A percentile compares a stretch with the other conserved stretches of the same genome.
Conservation (phyloP, 2,329 filamentous ascomycete genomes). For the Ceratocystis destructans region DNA sequence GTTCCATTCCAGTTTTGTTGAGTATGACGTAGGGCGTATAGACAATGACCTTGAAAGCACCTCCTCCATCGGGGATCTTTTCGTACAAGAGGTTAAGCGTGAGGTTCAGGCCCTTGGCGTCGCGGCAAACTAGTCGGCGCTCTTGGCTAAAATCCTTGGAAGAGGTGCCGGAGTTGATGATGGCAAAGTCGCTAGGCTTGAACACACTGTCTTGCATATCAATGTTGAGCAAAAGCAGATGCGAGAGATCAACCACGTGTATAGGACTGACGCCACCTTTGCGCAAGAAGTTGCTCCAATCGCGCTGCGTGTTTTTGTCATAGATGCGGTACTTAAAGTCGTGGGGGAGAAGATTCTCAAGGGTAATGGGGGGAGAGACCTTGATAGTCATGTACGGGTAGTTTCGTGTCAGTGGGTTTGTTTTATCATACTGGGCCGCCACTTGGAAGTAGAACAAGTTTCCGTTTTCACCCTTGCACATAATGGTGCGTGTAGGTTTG, state of each 20-base stretch:
- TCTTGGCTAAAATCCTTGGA: slow-evolving; percentile 75
- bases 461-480: slow-evolving; percentile 73
- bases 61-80: slow-evolving; percentile 77
- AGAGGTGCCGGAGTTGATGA: slow-evolving; percentile 80
- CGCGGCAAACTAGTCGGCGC: slow-evolving; percentile 64
- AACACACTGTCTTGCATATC: slow-evolving; percentile 95
- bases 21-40: slow-evolving; percentile 91
- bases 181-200: slow-evolving; percentile 89
- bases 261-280: slow-evolving; percentile 96
- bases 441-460: slow-evolving; percentile 96
- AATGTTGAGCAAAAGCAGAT: slow-evolving; percentile 79
- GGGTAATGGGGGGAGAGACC: slow-evolving; percentile 78
- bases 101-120: slow-evolving; percentile 65
- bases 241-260: slow-evolving; percentile 90
- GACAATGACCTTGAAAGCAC: slow-evolving; percentile 88
- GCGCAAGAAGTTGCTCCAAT: slow-evolving; percentile 95
- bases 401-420: slow-evolving; percentile 65
- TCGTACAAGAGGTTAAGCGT: slow-evolving; percentile 83
- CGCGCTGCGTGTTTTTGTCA: slow-evolving; percentile 95
- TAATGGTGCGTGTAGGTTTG: slow-evolving; percentile 70
- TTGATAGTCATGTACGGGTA: slow-evolving; percentile 94
- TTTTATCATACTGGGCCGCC: slow-evolving; percentile 70
- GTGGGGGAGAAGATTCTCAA: slow-evolving; percentile 89
- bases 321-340: slow-evolving; percentile 99
- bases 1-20: slow-evolving; percentile 84